These are phyloP conservation scores for Suhomyces canberraensis DNA, from an alignment of 805 yeast genomes.

Conservation along the genomic window DNA sequence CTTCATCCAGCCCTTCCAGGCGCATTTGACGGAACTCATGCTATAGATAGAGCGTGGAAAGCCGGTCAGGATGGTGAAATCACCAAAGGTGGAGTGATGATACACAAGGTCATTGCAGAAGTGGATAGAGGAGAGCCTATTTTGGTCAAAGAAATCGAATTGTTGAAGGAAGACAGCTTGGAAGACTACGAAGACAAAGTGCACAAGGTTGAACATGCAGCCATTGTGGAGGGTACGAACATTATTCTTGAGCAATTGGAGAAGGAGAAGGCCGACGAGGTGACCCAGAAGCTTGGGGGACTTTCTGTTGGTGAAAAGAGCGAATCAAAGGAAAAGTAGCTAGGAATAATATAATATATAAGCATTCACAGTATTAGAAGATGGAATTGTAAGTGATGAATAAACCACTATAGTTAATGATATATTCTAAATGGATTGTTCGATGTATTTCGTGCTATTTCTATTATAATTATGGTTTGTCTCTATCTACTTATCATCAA, in stretches of 20 bases:
- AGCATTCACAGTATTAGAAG: too few species aligned
- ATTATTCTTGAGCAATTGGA: constrained; percentile 47
- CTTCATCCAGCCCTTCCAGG: constrained; percentile 97
- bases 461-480: too few species aligned
- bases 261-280: not conserved
- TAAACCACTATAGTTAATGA: too few species aligned
- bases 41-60: constrained; percentile 94
- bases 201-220: constrained; percentile 80
- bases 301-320: too few species aligned
- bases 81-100: constrained; percentile 87
- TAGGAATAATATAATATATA: too few species aligned
- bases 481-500: too few species aligned
- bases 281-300: not conserved
- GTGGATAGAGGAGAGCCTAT: constrained; percentile 94
- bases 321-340: too few species aligned
- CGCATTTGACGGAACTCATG: constrained; percentile 94
- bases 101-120: constrained; percentile 92
- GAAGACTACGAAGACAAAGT: constrained; percentile 81
- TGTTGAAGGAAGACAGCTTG: constrained; percentile 68
- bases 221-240: constrained; percentile 88
- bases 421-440: too few species aligned
- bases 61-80: constrained; percentile 86
- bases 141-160: constrained; percentile 72
- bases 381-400: too few species aligned
- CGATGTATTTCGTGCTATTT: too few species aligned